These are phyloP conservation scores for Microglena sp. DNA, from an alignment of 139 green algal species.

Conservation along the genomic window DNA sequence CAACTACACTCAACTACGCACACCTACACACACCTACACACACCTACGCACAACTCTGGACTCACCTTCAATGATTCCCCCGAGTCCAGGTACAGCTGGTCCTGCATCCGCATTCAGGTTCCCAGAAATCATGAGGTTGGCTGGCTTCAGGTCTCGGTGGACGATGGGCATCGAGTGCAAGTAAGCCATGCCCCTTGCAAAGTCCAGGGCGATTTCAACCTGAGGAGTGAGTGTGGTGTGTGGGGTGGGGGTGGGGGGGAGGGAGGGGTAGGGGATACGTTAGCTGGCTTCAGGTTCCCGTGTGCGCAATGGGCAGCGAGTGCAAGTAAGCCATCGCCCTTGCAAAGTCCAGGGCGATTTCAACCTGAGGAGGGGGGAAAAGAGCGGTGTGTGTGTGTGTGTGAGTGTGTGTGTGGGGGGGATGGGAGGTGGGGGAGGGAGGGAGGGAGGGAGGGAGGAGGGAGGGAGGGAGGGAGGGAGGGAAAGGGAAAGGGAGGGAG, in stretches of 20 bases:
- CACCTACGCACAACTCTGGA: too few relatives aligned
- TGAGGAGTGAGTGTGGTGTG: too few relatives aligned
- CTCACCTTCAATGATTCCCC: slow-evolving; percentile 22
- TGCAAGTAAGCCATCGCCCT: slow-evolving; percentile 82
- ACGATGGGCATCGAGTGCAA: slow-evolving; percentile 66
- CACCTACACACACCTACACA: too few relatives aligned
- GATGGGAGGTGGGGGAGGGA: too few relatives aligned
- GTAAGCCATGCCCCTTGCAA: slow-evolving; percentile 76
- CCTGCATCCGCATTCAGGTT: slow-evolving; percentile 41
- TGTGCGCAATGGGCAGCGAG: slow-evolving; percentile 50
- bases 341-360: slow-evolving; percentile 78
- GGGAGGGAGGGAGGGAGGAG: too few relatives aligned
- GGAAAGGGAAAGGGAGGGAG: too few relatives aligned
- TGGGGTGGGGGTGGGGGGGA: slow-evolving; percentile 47
- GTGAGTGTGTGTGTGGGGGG: too few relatives aligned
- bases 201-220: slow-evolving; percentile 76
- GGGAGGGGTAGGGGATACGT: too few relatives aligned
- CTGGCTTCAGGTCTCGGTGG: slow-evolving; percentile 78
- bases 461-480: too few relatives aligned
- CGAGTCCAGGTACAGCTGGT: slow-evolving; percentile 62
- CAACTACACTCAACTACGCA: too few relatives aligned
- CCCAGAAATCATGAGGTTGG: slow-evolving; percentile 82
- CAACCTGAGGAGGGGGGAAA: too few relatives aligned
- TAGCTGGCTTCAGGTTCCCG: slow-evolving; percentile 80
- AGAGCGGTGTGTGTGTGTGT: too few relatives aligned